phyloP scores from a whole-genome alignment of 257 asterid genomes.

The Dorcoceras hygrometricum region DNA sequence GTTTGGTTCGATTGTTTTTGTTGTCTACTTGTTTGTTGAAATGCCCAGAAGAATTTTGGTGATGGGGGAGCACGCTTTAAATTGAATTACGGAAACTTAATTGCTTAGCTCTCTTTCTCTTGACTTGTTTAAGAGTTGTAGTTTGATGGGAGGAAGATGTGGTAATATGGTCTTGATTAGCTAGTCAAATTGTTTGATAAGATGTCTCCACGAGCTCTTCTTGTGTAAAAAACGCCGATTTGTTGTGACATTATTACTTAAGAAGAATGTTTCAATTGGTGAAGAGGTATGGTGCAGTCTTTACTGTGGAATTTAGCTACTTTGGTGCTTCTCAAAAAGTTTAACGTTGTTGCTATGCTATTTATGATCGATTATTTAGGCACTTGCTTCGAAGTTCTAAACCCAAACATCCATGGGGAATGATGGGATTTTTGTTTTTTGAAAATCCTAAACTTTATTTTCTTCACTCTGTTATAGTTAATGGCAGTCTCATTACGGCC shows the following conservation, averaged over 20 bases:
- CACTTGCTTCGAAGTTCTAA: conserved; percentile 11
- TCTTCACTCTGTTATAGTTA: conserved; percentile 18
- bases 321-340: not conserved
- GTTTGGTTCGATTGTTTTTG: not conserved
- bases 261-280: not conserved
- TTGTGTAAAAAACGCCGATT: not conserved
- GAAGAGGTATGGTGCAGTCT: not conserved
- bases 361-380: not conserved
- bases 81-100: conserved; percentile 7
- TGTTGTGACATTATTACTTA: not conserved
- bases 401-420: not conserved
- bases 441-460: conserved; percentile 10
- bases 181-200: conserved; percentile 2
- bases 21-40: conserved; percentile 28
- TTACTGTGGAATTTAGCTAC: conserved; percentile 1
- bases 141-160: conserved; percentile 11
- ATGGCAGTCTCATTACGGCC: conserved; percentile 54
- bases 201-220: not conserved
- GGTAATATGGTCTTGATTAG: conserved; percentile 17
- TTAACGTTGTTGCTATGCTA: not conserved
- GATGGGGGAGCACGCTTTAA: not conserved
- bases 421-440: not conserved
- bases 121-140: not conserved
- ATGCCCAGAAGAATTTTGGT: conserved; percentile 27
- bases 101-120: not conserved